Conservation (phyloP, 352 stramenopile genomes). For the Globisporangium takayamanum region DNA sequence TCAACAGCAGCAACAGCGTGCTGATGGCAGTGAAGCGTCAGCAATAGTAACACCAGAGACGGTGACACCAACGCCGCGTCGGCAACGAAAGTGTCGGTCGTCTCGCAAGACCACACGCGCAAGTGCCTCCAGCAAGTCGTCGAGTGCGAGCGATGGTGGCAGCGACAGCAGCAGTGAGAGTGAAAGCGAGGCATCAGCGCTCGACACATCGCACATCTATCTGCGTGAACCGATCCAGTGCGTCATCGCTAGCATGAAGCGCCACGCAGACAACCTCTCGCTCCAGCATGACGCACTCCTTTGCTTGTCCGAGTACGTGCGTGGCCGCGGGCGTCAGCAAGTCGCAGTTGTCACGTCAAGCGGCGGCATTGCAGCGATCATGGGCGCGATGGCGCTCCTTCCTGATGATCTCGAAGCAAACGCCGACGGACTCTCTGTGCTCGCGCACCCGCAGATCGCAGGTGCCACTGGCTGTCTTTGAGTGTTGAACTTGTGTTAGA, state of each 20-base stretch:
- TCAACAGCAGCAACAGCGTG: background rate
- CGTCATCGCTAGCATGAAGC: conserved; percentile 41
- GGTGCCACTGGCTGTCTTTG: conserved; percentile 9
- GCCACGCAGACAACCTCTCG: conserved; percentile 20
- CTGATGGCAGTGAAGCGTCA: background rate
- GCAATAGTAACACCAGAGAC: background rate
- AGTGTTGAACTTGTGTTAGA: background rate
- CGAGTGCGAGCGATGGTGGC: background rate
- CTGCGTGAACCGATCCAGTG: conserved; percentile 20
- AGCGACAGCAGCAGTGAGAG: background rate
- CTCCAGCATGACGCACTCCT: conserved; percentile 49
- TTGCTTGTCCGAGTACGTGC: conserved; percentile 32
- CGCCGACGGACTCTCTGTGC: conserved; percentile 39
- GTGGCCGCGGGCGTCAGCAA: conserved; percentile 18
- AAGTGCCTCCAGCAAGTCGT: too few relatives aligned
- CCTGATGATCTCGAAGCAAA: conserved; percentile 45
- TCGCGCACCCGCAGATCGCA: conserved; percentile 48
- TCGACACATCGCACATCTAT: background rate
- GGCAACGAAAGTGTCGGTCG: background rate
- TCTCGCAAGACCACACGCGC: too few relatives aligned
- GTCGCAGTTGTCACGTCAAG: conserved; percentile 30
- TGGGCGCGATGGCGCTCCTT: conserved; percentile 41
- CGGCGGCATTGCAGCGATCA: conserved; percentile 35
- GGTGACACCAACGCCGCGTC: background rate
- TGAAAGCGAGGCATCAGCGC: background rate